These are phyloP conservation scores for Sarcodon sp. DNA, from an alignment of 768 basidiomycete species.

Conservation along the genomic window DNA sequence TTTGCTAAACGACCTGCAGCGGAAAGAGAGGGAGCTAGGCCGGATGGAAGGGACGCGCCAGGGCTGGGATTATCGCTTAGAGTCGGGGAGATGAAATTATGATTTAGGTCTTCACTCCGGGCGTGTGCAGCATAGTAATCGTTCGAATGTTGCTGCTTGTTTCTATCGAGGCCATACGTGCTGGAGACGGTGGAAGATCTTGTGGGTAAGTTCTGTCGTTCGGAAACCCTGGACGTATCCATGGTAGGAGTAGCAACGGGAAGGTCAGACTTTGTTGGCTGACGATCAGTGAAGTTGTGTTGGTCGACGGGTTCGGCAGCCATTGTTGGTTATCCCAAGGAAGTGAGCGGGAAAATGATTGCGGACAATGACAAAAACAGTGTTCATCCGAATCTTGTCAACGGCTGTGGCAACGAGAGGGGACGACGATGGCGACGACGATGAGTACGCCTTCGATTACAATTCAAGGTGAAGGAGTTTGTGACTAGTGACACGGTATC, in stretches of 20 bases:
- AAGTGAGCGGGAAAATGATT: too few species aligned
- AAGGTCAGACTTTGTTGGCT: slow-evolving; percentile 2
- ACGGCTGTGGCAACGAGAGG: too few species aligned
- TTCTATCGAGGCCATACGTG: slow-evolving; percentile 39
- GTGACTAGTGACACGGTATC: too few species aligned
- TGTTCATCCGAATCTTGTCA: too few species aligned
- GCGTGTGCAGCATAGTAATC: slow-evolving; percentile 29
- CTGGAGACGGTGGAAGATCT: slow-evolving; percentile 54
- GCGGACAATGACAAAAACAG: too few species aligned
- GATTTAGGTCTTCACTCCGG: slow-evolving; percentile 65
- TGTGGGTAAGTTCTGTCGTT: slow-evolving; percentile 42
- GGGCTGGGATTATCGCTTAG: slow-evolving; percentile 8
- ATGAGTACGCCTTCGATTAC: too few species aligned
- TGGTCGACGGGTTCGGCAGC: too few species aligned
- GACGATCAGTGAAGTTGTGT: background rate
- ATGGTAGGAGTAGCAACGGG: slow-evolving; percentile 7
- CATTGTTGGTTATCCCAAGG: too few species aligned
- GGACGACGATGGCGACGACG: too few species aligned
- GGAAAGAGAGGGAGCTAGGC: background rate
- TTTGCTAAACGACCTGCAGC: slow-evolving; percentile 16
- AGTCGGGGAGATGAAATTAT: slow-evolving; percentile 19
- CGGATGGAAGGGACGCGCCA: slow-evolving; percentile 33
- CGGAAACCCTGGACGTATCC: slow-evolving; percentile 17
- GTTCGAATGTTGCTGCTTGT: slow-evolving; percentile 18
- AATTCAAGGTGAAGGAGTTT: too few species aligned